Evolutionary conservation across 2,329 filamentous ascomycete species (phyloP), one percentile per base, ranked within the genome.

Genomic region (Lachnellula arida): DNA sequence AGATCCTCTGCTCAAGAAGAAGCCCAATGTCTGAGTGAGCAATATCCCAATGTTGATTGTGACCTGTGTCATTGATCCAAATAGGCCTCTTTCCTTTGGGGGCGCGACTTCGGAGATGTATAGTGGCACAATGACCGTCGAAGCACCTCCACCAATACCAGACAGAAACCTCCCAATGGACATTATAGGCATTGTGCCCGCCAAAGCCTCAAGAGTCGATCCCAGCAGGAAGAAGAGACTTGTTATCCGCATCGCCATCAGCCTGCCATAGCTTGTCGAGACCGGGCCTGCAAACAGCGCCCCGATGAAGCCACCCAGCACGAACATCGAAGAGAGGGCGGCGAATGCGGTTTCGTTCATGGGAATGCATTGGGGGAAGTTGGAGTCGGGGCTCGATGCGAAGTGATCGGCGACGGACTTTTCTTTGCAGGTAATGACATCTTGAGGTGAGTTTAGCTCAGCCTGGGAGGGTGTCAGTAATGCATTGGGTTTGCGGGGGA

Each of bases 31-130:
- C 72, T 97, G 94, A 0, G 92, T 87, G 25, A 84, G 74, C 44
- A 99, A 74, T 52, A 99, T 97, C 54, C 94, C 94, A 23, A 92
- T 76, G 67, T 97, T 97, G 76, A 92, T 92, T 73, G 91, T 92
- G 67, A 97, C 86, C 70, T 99, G 93, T 0, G 94, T 97, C 73
- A 95, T 87, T 54, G 82, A 79, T 12, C 84, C 84, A 68, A 96
- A 97, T 60, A 96, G 84, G 5, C 91, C 92, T 53, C 86, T 83
- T 62, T 87, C 81, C 15, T 78, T 75, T 0, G 84, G 84, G 4
- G 93, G 94, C 0, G 92, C 87, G 25, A 97, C 82, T 72, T 99
- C 94, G 46, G 91, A 92, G 64, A 99, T 91, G 76, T 96, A 99
- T 19, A 99, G 82, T 0, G 94, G 94, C 2, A 95, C 91, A 37